Percentiles rank a stretch among this genome's conserved stretches.
Conservation (phyloP, 148 eudicot species). For the Dysphania ambrosioides region DNA sequence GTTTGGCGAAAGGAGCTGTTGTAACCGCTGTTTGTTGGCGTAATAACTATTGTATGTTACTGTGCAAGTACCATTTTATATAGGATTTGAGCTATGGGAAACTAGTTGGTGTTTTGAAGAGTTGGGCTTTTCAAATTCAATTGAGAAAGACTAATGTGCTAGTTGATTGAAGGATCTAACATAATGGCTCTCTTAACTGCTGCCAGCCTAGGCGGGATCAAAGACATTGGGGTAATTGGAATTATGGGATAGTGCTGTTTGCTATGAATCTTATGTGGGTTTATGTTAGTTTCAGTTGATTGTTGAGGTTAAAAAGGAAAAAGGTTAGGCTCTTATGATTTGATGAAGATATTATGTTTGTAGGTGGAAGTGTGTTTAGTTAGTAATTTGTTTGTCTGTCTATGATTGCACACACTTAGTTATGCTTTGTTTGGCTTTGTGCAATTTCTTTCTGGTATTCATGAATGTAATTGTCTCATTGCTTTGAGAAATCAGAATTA, state of each 20-base stretch:
- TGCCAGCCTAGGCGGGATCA: too few species aligned
- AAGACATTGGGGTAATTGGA: background rate
- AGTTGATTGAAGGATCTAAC: background rate
- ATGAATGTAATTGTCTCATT: background rate
- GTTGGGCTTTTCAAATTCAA: too few species aligned
- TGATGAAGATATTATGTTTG: too few species aligned
- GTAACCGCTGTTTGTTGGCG: background rate
- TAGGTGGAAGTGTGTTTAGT: too few species aligned
- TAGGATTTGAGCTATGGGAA: too few species aligned
- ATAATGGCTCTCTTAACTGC: background rate
- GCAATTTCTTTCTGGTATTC: background rate
- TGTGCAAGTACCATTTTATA: too few species aligned
- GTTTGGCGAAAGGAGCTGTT: background rate
- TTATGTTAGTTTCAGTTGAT: background rate
- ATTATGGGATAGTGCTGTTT: background rate
- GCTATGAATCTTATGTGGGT: background rate
- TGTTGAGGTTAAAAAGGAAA: background rate
- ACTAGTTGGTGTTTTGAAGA: too few species aligned
- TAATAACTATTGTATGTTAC: too few species aligned
- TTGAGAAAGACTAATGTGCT: background rate
- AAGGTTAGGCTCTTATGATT: too few species aligned
- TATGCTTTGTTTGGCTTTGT: background rate
- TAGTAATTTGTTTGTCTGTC: too few species aligned
- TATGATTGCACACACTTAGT: background rate
- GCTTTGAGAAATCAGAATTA: background rate